Conservation (phyloP, 805 yeast species). For the Yamadazyma paraphyllophila region DNA sequence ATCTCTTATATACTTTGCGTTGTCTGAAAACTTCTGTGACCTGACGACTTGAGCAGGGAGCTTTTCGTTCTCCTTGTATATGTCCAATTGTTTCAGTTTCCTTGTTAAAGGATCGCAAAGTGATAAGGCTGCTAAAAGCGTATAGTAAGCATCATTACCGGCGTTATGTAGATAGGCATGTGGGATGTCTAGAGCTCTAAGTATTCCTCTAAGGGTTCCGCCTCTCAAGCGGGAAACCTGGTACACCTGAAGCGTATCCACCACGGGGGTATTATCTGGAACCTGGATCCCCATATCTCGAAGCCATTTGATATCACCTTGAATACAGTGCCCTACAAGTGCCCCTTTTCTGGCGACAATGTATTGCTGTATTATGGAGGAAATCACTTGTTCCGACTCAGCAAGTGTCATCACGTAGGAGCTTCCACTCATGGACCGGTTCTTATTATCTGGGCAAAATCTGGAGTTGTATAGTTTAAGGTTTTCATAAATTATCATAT, state of each 20-base stretch:
- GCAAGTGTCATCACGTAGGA: conserved; percentile 40
- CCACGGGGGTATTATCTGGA: conserved; percentile 28
- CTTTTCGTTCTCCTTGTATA: conserved; percentile 11
- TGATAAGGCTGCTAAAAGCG: conserved; percentile 50
- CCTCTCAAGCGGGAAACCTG: conserved; percentile 38
- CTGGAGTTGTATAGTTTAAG: conserved; percentile 40
- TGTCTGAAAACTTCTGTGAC: conserved; percentile 11
- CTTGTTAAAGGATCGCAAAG: conserved; percentile 49
- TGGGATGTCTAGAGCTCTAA: conserved; percentile 50
- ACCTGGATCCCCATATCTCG: conserved; percentile 43
- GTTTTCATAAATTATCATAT: conserved; percentile 47
- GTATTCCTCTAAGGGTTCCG: conserved; percentile 44
- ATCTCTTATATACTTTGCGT: neutral
- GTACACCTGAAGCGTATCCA: conserved; percentile 53
- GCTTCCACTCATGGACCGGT: conserved; percentile 49
- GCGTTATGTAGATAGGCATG: conserved; percentile 66
- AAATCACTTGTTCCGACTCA: conserved; percentile 39
- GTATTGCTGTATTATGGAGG: conserved; percentile 43
- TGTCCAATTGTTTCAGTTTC: conserved; percentile 17
- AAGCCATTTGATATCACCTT: conserved; percentile 56
- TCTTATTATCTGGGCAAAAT: conserved; percentile 55
- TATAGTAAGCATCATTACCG: conserved; percentile 68
- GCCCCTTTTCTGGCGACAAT: conserved; percentile 27
- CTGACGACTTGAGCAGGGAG: neutral
- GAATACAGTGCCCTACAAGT: conserved; percentile 60